phyloP scores from a whole-genome alignment of 768 basidiomycete genomes.

The Boletus fagicola region DNA sequence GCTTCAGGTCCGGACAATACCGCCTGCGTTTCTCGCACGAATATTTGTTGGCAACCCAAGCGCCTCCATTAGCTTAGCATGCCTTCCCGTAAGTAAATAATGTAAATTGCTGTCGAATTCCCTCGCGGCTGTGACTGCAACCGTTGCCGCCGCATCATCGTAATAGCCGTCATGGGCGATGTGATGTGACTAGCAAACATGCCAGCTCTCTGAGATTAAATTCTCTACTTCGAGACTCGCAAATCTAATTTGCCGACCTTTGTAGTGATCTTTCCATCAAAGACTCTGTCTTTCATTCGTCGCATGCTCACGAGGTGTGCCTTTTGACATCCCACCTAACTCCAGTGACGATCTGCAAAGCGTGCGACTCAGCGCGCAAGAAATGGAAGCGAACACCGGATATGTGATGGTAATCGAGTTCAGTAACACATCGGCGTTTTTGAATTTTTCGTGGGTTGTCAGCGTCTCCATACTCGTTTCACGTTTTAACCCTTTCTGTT shows the following conservation, averaged over 20 bases:
- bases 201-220: conserved; percentile 20
- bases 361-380: conserved; percentile 9
- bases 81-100: conserved; percentile 19
- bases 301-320: conserved; percentile 5
- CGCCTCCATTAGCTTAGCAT: conserved; percentile 18
- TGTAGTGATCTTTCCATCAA: conserved; percentile 18
- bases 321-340: conserved; percentile 14
- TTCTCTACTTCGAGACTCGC: conserved; percentile 5
- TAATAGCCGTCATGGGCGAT: conserved; percentile 9
- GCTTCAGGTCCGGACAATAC: conserved; percentile 13
- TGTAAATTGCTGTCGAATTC: conserved; percentile 16
- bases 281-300: conserved; percentile 1
- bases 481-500: conserved; percentile 19
- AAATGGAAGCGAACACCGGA: conserved; percentile 25
- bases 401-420: conserved; percentile 8
- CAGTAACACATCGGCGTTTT: conserved; percentile 16
- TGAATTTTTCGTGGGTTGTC: conserved; percentile 14
- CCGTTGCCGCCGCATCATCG: conserved; percentile 18
- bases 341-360: conserved; percentile 11
- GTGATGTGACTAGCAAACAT: conserved; percentile 4
- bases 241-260: conserved; percentile 21
- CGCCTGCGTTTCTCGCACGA: conserved; percentile 19
- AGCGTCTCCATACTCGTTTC: conserved; percentile 29
- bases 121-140: conserved; percentile 13
- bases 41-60: conserved; percentile 10